phyloP scores from a whole-genome alignment of 805 yeast genomes.

The Peterozyma toletana region DNA sequence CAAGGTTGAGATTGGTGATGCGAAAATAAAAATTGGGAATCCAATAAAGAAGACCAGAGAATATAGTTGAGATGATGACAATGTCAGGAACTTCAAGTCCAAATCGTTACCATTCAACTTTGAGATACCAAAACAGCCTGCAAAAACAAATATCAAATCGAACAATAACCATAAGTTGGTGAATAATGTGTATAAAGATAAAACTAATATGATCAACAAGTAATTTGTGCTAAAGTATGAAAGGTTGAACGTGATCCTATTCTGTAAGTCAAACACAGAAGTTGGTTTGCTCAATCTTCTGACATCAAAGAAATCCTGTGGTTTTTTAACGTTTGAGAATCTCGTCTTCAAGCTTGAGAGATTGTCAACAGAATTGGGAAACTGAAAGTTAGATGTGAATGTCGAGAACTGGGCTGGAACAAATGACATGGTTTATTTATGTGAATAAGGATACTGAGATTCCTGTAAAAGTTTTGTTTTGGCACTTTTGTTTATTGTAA shows the following conservation, averaged over 20 bases:
- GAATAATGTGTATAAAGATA: slow-evolving; percentile 78
- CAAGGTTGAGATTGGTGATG: slow-evolving; percentile 59
- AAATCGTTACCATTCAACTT: slow-evolving; percentile 79
- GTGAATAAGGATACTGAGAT: no score
- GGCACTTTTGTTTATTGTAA: no score
- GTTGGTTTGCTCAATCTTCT: slow-evolving; percentile 80
- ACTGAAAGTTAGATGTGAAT: slow-evolving; percentile 23
- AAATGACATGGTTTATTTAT: slow-evolving; percentile 14
- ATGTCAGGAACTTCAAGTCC: slow-evolving; percentile 58
- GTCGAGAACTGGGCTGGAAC: slow-evolving; percentile 28
- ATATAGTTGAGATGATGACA: slow-evolving; percentile 76
- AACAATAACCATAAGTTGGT: slow-evolving; percentile 81
- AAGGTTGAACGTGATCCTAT: slow-evolving; percentile 77
- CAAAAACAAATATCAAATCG: slow-evolving; percentile 66
- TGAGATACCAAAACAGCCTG: slow-evolving; percentile 73
- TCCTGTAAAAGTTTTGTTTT: no score
- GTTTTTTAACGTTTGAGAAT: slow-evolving; percentile 66
- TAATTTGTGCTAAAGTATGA: slow-evolving; percentile 85
- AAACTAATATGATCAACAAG: slow-evolving; percentile 55
- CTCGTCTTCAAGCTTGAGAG: slow-evolving; percentile 46
- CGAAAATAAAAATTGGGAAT: slow-evolving; percentile 30
- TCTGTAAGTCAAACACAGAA: slow-evolving; percentile 76
- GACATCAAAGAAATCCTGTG: slow-evolving; percentile 86
- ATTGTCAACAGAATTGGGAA: slow-evolving; percentile 25
- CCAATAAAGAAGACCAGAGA: slow-evolving; percentile 69